A percentile compares a stretch with the other conserved stretches of the same genome.
Conservation (phyloP, 148 eudicot genomes). For the Cornus suecica region DNA sequence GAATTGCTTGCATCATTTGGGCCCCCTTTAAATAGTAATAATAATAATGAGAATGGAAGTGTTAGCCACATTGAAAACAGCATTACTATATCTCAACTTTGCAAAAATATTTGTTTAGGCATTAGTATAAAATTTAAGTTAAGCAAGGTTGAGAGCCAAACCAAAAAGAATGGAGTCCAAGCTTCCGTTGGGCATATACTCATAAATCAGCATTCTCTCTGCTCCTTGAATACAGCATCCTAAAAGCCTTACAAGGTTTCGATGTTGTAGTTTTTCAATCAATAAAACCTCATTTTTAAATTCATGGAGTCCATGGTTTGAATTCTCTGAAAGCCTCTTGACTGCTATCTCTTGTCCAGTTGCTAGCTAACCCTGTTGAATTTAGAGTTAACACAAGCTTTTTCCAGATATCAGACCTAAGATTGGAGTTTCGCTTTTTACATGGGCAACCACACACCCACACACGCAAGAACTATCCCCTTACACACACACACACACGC, state of each 20-base stretch:
- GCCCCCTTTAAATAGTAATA: not conserved
- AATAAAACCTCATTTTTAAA: conserved; percentile 12
- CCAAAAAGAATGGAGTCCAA: conserved; percentile 5
- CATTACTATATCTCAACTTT: not conserved
- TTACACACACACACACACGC: no score
- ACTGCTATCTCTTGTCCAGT: conserved; percentile 13
- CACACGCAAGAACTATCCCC: not conserved
- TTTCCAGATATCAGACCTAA: no score
- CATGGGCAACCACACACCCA: not conserved
- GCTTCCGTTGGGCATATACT: conserved; percentile 10
- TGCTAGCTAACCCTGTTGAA: not conserved
- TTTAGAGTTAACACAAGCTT: no score
- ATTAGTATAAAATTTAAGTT: not conserved
- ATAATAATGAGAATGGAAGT: no score
- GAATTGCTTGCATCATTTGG: conserved; percentile 9
- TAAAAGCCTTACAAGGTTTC: conserved; percentile 13
- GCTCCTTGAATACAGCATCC: conserved; percentile 16
- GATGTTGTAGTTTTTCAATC: conserved; percentile 13
- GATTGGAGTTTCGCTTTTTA: not conserved
- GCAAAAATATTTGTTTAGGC: not conserved
- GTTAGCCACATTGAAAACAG: not conserved
- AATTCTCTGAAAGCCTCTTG: not conserved
- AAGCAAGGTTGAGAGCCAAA: not conserved
- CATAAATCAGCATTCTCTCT: conserved; percentile 11
- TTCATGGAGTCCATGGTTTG: conserved; percentile 2